Conservation (phyloP, 2,329 filamentous ascomycete species). For the Botrytis fabae region DNA sequence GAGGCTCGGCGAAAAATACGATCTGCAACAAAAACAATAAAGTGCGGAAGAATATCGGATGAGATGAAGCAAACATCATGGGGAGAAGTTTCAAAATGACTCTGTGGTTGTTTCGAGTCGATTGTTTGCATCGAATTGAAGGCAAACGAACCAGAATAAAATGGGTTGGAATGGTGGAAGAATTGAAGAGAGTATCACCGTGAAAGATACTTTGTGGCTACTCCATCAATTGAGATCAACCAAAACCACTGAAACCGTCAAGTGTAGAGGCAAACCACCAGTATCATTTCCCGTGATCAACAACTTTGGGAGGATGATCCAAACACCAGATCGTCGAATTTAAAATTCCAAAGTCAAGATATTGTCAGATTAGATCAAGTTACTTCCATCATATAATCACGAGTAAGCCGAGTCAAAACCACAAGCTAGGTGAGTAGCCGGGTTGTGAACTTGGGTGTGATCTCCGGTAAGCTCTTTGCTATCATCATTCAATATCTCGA, state of each 20-base stretch:
- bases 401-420: conserved; percentile 25
- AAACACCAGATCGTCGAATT: background rate
- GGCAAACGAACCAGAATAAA: background rate
- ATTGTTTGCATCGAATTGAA: background rate
- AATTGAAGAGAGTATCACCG: background rate
- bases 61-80: background rate
- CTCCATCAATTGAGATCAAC: background rate
- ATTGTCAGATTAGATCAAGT: conserved; percentile 28
- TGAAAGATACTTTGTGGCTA: background rate
- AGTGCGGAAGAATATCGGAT: conserved; percentile 11
- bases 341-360: background rate
- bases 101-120: background rate
- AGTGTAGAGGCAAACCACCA: background rate
- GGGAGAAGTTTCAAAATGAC: background rate
- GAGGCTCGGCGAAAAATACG: conserved; percentile 14
- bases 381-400: conserved; percentile 24
- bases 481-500: conserved; percentile 29
- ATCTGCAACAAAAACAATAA: conserved; percentile 16
- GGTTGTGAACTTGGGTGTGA: conserved; percentile 26
- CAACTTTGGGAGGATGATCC: background rate
- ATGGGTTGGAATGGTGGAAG: background rate
- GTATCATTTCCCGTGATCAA: background rate
- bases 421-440: conserved; percentile 20
- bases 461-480: conserved; percentile 31
- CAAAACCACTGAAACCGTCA: background rate